Evolutionary conservation across 2,329 filamentous ascomycete species (phyloP).

Genomic region (Phoma sp.): DNA sequence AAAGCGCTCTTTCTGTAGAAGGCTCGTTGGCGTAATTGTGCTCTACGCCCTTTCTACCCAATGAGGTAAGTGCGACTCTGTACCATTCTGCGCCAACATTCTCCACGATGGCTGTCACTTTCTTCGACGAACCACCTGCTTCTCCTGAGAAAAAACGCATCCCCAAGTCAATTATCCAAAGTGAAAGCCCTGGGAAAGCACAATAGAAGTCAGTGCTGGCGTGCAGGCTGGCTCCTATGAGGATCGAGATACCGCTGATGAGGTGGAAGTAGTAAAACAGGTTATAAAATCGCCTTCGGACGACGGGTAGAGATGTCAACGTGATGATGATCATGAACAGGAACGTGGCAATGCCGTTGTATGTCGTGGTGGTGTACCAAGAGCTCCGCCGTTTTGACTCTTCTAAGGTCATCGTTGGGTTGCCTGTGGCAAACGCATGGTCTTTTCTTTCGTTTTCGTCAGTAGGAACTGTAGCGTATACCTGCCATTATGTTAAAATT

Average conservation of each 20-base stretch:
- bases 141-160: neutral
- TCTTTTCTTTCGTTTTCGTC: conserved; percentile 1
- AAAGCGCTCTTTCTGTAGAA: neutral
- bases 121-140: neutral
- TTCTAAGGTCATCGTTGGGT: conserved; percentile 5
- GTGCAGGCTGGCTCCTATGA: conserved; percentile 2
- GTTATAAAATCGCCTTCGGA: conserved; percentile 3
- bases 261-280: conserved; percentile 2
- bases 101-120: conserved; percentile 1
- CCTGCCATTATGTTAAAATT: neutral
- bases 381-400: neutral
- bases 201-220: conserved; percentile 6
- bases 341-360: conserved; percentile 1
- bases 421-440: conserved; percentile 1
- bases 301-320: conserved; percentile 2
- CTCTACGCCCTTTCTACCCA: neutral
- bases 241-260: neutral
- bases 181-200: neutral
- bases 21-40: neutral
- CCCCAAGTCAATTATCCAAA: neutral
- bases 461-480: conserved; percentile 1
- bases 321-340: neutral
- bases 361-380: conserved; percentile 1
- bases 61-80: neutral
- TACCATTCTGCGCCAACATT: conserved; percentile 5